Conservation (phyloP, 768 basidiomycete species). For the Erythrobasidium yunnanense region DNA sequence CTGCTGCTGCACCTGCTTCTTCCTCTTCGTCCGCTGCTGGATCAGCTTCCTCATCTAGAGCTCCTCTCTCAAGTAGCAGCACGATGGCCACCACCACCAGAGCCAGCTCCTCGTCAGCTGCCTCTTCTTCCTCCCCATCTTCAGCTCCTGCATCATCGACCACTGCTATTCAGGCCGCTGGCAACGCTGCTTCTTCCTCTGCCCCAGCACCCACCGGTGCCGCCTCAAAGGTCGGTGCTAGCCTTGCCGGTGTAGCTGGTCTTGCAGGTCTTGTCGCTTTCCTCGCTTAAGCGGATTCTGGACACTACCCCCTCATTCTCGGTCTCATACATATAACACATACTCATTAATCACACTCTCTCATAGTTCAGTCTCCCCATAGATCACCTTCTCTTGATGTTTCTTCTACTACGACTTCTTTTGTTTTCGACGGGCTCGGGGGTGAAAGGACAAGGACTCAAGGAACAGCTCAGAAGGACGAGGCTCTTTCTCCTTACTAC, state of each 20-base stretch:
- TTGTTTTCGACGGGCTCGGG: no score
- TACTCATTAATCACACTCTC: no score
- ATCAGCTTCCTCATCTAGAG: neutral
- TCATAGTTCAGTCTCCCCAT: no score
- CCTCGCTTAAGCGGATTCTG: slow-evolving; percentile 8
- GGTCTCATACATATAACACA: no score
- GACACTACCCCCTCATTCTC: no score
- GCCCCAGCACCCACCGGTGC: neutral
- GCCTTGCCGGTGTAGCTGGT: slow-evolving; percentile 10
- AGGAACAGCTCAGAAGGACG: no score
- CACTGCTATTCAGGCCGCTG: neutral
- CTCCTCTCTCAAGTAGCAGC: no score
- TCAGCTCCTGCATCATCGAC: neutral
- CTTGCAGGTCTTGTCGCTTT: slow-evolving; percentile 11
- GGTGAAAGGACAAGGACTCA: no score
- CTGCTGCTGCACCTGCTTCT: neutral
- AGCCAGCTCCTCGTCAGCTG: neutral
- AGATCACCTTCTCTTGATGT: no score
- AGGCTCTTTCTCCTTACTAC: no score
- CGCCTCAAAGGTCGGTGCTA: neutral
- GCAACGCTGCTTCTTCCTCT: neutral
- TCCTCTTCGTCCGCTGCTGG: neutral
- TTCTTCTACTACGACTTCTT: no score
- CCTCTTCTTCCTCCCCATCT: neutral
- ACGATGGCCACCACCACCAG: no score